Base-by-base conservation (phyloP, 768 basidiomycete species). In the Rhizopogon vesiculosus region DNA sequence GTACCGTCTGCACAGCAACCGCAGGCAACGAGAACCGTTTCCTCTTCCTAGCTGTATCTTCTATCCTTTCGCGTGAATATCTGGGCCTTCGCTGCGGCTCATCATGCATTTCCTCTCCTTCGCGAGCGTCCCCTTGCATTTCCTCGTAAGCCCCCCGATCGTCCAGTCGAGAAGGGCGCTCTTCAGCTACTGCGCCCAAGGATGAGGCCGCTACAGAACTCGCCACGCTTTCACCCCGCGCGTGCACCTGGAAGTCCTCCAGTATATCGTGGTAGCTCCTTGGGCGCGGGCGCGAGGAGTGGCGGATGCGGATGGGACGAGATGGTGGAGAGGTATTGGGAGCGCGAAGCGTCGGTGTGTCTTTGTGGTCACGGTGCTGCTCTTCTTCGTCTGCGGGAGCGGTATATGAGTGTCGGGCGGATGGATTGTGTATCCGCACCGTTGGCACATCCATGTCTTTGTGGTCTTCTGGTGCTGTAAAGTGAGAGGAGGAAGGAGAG, bases 11-110 rank as follows among this genome's bases (percentile, higher is more conserved):
- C 66, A 91, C 60, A 39, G 86, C 88, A 39, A 92, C 75, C n/a
- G 87, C 87, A 45, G 89, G 87, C 49, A 87, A 57, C 48, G 90
- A 91, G 62, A 90, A 90, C 40, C 87, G 79, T 64, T 89, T 87
- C 62, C 74, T 75, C 62, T 82, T 68, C 60, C 85, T 72, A 43
- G 78, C 79, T 0, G 86, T 87, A 58, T 87, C 79, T 64, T 88
- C 87, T 61, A 66, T 76, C 56, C 31, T 54, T 25, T 19, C 38
- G 15, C 28, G 18, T 5, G 12, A 9, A 31, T 51, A 31, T 16
- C 41, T n/a, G 16, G 25, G 52, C 25, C 19, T 38, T 38, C 35
- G 8, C 5, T 6, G 15, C 9, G 15, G 7, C 8, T 8, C 15
- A 8, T 49, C 19, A 18, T 31, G 33, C 19, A 7, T 39, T 1